A percentile compares a stretch with the other conserved stretches of the same genome.
phyloP scores from a whole-genome alignment of 2,329 filamentous ascomycete species.

The Aspergillus intermedius region DNA sequence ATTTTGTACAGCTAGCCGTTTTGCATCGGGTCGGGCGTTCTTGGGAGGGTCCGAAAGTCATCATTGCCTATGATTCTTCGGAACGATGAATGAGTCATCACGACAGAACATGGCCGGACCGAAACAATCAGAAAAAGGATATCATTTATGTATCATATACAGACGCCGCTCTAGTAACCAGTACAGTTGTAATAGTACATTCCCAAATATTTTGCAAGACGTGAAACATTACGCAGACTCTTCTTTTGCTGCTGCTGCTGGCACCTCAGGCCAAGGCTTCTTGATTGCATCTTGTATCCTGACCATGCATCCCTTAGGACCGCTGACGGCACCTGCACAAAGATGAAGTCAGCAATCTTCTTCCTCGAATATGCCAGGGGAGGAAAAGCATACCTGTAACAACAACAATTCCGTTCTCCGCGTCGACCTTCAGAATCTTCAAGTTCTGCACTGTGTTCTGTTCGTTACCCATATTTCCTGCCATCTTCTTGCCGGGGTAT shows the following conservation, averaged over 20 bases:
- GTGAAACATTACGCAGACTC: conserved; percentile 11
- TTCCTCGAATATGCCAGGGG: neutral
- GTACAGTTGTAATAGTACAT: conserved; percentile 36
- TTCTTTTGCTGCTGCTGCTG: conserved; percentile 3
- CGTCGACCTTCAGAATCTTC: conserved; percentile 79
- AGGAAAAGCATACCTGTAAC: conserved; percentile 59
- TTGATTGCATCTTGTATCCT: conserved; percentile 86
- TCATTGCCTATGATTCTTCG: conserved; percentile 1
- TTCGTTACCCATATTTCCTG: conserved; percentile 88
- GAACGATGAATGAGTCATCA: too few relatives aligned
- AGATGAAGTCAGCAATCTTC: conserved; percentile 7
- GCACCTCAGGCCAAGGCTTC: conserved; percentile 61
- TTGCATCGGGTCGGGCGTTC: conserved; percentile 20
- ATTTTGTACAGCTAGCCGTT: conserved; percentile 21
- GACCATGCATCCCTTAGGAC: conserved; percentile 79
- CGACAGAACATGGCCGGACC: conserved; percentile 3
- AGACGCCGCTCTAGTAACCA: conserved; percentile 32
- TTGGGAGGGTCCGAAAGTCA: conserved; percentile 1
- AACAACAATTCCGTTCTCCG: conserved; percentile 78
- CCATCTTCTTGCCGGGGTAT: conserved; percentile 94
- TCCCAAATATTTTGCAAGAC: conserved; percentile 9
- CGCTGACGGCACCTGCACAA: conserved; percentile 61
- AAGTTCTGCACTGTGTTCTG: conserved; percentile 86
- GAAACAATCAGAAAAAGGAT: conserved; percentile 20
- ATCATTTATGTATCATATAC: conserved; percentile 37